Percentiles rank a stretch among this genome's conserved stretches.
phyloP scores from a whole-genome alignment of 495 filamentous ascomycete genomes.

The Trichoderma virens region DNA sequence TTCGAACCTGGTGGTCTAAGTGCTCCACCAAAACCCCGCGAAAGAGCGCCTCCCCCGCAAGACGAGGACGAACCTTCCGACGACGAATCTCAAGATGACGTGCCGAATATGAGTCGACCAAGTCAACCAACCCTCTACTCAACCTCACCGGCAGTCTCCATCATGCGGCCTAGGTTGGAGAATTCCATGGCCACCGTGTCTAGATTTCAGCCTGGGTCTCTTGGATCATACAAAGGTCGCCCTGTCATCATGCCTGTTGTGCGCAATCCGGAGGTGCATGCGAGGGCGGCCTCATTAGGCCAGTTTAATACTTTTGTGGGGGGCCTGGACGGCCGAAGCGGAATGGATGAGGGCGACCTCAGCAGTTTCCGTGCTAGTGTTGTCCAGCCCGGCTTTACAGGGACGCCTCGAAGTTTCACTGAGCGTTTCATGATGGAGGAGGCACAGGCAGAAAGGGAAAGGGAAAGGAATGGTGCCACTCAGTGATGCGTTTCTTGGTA shows the following conservation, averaged over 20 bases:
- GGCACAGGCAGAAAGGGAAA: slow-evolving; percentile 18
- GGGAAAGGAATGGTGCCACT: neutral
- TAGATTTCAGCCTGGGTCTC: slow-evolving; percentile 15
- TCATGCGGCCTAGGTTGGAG: slow-evolving; percentile 17
- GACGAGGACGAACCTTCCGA: slow-evolving; percentile 13
- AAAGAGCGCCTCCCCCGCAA: slow-evolving; percentile 11
- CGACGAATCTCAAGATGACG: slow-evolving; percentile 20
- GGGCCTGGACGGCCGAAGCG: slow-evolving; percentile 34
- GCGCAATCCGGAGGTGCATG: slow-evolving; percentile 33
- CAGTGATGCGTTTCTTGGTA: neutral
- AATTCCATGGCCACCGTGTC: slow-evolving; percentile 17
- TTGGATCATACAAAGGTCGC: slow-evolving; percentile 39
- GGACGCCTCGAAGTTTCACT: slow-evolving; percentile 33
- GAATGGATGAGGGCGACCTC: slow-evolving; percentile 28
- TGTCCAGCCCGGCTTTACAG: slow-evolving; percentile 17
- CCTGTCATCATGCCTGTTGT: slow-evolving; percentile 28
- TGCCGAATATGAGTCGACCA: slow-evolving; percentile 16
- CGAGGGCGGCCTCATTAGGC: slow-evolving; percentile 36
- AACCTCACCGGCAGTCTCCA: slow-evolving; percentile 17
- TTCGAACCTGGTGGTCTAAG: slow-evolving; percentile 18
- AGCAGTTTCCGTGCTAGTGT: slow-evolving; percentile 33
- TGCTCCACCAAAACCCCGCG: slow-evolving; percentile 1
- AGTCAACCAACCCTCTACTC: slow-evolving; percentile 19
- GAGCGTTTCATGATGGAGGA: slow-evolving; percentile 39
- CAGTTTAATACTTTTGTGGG: slow-evolving; percentile 39